Evolutionary conservation across 768 basidiomycete species (phyloP).

Genomic region (Agaricus bisporus): DNA sequence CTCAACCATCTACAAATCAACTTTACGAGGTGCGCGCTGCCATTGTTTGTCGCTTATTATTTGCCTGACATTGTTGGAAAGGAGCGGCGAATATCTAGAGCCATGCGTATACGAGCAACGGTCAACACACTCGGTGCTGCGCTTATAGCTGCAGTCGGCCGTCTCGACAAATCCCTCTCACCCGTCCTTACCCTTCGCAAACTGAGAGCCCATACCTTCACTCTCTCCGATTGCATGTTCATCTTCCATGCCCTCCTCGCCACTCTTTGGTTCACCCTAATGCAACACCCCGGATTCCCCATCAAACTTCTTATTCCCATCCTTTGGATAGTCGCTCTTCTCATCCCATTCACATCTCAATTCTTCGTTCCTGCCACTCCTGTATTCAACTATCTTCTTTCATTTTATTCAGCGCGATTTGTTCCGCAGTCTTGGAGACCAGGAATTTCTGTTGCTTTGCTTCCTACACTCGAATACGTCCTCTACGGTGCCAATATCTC

Average conservation of each 20-base stretch:
- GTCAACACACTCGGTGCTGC: conserved; percentile 28
- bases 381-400: conserved; percentile 79
- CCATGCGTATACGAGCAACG: neutral
- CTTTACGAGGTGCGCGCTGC: neutral
- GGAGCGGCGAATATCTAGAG: conserved; percentile 1
- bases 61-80: neutral
- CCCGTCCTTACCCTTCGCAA: conserved; percentile 59
- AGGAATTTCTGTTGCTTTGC: conserved; percentile 80
- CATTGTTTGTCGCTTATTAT: neutral
- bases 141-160: conserved; percentile 52
- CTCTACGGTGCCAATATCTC: conserved; percentile 98
- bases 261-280: conserved; percentile 65
- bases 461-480: conserved; percentile 92
- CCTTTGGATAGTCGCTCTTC: conserved; percentile 59
- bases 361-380: conserved; percentile 89
- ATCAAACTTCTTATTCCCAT: conserved; percentile 73
- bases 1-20: neutral
- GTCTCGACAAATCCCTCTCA: conserved; percentile 74
- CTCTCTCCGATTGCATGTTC: conserved; percentile 52
- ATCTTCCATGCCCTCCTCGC: conserved; percentile 59
- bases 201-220: conserved; percentile 52
- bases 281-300: conserved; percentile 65
- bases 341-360: conserved; percentile 83
- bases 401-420: conserved; percentile 83
- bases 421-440: conserved; percentile 77